Evolutionary conservation across 2,329 filamentous ascomycete genomes (phyloP), one percentile per base, ranked within the genome.

Genomic region (Diatrype stigma): DNA sequence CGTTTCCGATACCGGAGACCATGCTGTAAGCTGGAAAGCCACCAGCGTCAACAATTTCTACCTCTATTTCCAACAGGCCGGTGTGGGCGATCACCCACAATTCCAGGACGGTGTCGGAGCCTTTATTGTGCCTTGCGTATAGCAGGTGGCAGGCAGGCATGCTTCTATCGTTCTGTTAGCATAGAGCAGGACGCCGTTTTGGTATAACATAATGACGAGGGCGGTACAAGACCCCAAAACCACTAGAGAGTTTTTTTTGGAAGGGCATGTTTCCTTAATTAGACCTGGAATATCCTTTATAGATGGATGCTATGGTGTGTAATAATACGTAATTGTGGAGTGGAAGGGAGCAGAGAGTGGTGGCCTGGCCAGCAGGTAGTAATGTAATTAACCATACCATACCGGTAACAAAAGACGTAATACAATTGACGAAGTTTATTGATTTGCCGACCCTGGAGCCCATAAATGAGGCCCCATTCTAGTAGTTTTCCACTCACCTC

Each of bases 31-130:
- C 47, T 67, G 63, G 63, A 46, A 57, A 21, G 60, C 60, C 22
- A 61, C 50, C 49, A 67, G 64, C 42, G 54, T 65, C 23, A 55
- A 57, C 38, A 51, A 60, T 23, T 67, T 67, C 42, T 52, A 52
- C 17, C 56, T 67, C n/a, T 54, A 63, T 11, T 67, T 64, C 40
- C 46, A 64, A 11, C 63, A 67, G 5, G 64, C 65, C 16, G 63
- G 62, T 14, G 56, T 66, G 5, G 62, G 63, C n/a, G 45, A 50
- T 14, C 48, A 50, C 32, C 42, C 63, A 2, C n/a, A 63, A 35
- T 67, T 63, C 48, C 51, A 55, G 32, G 58, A 65, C 40, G 64
- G 64, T 5, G 52, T 67, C 17, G 65, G 65, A 16, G 62, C 60
- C 37, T 67, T 63, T 63, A 62, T 67, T 37, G 56, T 63, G 3